These are phyloP conservation scores for Nevesoporus exiguus DNA, from an alignment of 768 basidiomycete genomes.

Conservation along the genomic window DNA sequence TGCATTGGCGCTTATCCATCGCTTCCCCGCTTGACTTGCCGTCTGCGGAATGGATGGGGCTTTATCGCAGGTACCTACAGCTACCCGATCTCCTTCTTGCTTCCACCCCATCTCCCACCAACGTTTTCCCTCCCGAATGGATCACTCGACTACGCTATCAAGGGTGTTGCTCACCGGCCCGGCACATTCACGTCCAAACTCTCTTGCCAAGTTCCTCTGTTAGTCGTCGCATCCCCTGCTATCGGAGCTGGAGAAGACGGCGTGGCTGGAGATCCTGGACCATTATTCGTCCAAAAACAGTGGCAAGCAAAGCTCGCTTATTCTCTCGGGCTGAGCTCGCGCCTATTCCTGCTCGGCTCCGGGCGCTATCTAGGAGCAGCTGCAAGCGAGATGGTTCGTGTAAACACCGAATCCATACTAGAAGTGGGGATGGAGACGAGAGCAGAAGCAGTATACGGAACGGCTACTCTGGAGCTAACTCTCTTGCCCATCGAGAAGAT, in stretches of 20 bases:
- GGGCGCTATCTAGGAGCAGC: conserved; percentile 2
- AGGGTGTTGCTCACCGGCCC: conserved; percentile 80
- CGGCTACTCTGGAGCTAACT: conserved; percentile 72
- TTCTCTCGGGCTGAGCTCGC: conserved; percentile 69
- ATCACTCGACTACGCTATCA: conserved; percentile 72
- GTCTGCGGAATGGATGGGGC: background rate
- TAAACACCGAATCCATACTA: background rate
- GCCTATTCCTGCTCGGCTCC: conserved; percentile 79
- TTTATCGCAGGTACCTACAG: conserved; percentile 76
- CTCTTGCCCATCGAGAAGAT: conserved; percentile 86
- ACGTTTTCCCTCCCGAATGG: conserved; percentile 74
- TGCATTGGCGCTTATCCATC: background rate
- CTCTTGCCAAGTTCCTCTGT: conserved; percentile 65
- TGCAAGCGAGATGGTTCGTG: background rate
- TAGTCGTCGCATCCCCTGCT: conserved; percentile 68
- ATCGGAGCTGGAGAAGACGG: conserved; percentile 74
- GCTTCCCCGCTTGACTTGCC: background rate
- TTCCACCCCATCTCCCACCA: conserved; percentile 80
- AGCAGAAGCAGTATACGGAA: conserved; percentile 38
- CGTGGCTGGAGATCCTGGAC: conserved; percentile 54
- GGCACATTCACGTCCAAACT: conserved; percentile 82
- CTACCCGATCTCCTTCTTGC: conserved; percentile 89
- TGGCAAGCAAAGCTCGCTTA: conserved; percentile 93
- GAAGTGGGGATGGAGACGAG: conserved; percentile 6
- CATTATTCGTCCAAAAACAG: conserved; percentile 77